A percentile compares a stretch with the other conserved stretches of the same genome.
These are phyloP conservation scores for Russula emetica DNA, from an alignment of 768 basidiomycete species.

Conservation along the genomic window DNA sequence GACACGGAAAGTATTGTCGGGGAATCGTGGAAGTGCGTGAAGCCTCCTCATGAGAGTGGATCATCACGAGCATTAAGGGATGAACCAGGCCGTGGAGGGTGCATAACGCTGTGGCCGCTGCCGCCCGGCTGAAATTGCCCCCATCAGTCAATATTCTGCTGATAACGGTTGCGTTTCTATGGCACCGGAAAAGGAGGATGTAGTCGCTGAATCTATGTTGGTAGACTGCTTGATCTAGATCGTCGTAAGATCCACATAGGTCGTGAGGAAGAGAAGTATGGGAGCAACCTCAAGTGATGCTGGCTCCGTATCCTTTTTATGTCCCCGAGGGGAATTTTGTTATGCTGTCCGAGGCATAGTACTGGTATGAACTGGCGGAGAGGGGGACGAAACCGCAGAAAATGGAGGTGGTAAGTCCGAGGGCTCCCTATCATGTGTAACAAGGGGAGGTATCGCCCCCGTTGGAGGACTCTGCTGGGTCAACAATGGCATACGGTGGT, in stretches of 20 bases:
- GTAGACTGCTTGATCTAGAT: background rate
- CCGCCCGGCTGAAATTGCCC: background rate
- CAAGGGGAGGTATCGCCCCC: constrained; percentile 11
- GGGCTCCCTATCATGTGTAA: constrained; percentile 25
- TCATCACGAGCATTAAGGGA: background rate
- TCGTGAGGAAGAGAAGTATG: background rate
- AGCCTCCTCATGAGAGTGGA: background rate
- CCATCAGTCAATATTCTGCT: background rate
- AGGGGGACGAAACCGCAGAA: constrained; percentile 31
- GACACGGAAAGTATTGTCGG: background rate
- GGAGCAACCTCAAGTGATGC: background rate
- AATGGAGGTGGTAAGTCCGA: constrained; percentile 32
- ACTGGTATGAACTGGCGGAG: constrained; percentile 30
- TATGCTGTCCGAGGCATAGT: constrained; percentile 9
- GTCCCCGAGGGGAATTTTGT: background rate
- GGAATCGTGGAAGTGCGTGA: background rate
- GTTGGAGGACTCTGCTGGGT: constrained; percentile 13
- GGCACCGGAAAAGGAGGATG: background rate
- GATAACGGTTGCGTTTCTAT: background rate
- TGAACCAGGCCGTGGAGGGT: background rate
- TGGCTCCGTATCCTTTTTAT: background rate
- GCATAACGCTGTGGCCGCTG: background rate
- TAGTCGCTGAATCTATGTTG: background rate
- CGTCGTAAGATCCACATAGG: background rate
- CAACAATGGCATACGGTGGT: constrained; percentile 41